A percentile compares a stretch with the other conserved stretches of the same genome.
phyloP scores from a whole-genome alignment of 179 eudicot species.

The Monotropa hypopitys region DNA sequence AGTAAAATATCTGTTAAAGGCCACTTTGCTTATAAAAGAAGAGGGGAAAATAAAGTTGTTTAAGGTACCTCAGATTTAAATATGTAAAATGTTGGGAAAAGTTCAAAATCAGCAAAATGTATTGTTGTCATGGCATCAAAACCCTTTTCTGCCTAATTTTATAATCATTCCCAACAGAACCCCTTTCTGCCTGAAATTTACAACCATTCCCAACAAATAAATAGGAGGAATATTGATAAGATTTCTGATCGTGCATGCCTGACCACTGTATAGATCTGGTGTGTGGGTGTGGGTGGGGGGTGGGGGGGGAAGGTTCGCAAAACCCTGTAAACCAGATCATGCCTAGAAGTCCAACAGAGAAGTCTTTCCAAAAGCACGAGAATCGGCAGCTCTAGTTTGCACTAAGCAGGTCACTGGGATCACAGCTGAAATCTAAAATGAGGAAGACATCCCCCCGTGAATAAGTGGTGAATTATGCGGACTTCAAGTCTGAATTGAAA shows the following conservation, averaged over 20 bases:
- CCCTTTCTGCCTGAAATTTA: not conserved
- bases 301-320: not conserved
- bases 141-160: not conserved
- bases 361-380: not conserved
- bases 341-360: not conserved
- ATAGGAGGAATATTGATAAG: not conserved
- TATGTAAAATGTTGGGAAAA: not conserved
- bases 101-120: not conserved
- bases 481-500: not conserved
- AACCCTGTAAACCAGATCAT: not conserved
- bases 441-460: not conserved
- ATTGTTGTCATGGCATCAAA: not conserved
- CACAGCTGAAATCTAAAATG: not conserved
- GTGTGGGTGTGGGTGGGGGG: too few species aligned
- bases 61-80: not conserved
- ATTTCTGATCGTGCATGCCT: not conserved
- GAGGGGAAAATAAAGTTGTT: not conserved
- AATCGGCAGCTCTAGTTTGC: not conserved
- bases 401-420: not conserved
- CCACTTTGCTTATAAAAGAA: too few species aligned
- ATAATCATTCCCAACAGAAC: not conserved
- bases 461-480: not conserved
- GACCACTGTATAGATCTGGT: not conserved
- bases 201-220: not conserved
- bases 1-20: not conserved